Percentiles rank a stretch among this genome's conserved stretches.
These are phyloP conservation scores for Pleurotus giganteus DNA, from an alignment of 768 basidiomycete genomes.

Conservation along the genomic window DNA sequence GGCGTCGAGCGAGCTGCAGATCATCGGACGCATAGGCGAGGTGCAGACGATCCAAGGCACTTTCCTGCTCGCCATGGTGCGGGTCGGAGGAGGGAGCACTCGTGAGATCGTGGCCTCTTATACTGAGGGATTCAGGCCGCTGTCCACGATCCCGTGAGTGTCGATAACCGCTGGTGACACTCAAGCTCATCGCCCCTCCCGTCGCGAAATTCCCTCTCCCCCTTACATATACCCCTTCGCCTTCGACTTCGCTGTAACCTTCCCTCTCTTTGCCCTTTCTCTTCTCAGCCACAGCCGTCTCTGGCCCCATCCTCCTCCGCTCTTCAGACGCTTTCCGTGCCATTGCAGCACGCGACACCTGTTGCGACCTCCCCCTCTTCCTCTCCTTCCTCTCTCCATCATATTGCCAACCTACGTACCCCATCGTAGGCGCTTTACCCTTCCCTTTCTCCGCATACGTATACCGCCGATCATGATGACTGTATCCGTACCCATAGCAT, in stretches of 20 bases:
- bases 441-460: neutral
- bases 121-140: too few relatives aligned
- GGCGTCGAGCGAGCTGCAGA: constrained; percentile 62
- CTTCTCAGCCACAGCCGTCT: neutral
- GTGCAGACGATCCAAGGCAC: constrained; percentile 62
- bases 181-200: neutral
- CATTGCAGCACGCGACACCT: constrained; percentile 39
- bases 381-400: neutral
- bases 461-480: neutral
- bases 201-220: neutral
- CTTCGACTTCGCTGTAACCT: neutral
- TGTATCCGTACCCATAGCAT: neutral
- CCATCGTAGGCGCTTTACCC: neutral
- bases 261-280: neutral
- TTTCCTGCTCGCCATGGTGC: constrained; percentile 28
- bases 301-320: constrained; percentile 16
- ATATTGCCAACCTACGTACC: too few relatives aligned
- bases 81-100: constrained; percentile 28
- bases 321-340: constrained; percentile 43
- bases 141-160: too few relatives aligned
- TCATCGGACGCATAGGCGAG: constrained; percentile 66
- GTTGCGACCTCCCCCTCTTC: constrained; percentile 27
- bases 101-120: constrained; percentile 19
- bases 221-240: neutral
- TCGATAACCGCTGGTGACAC: constrained; percentile 10